These are phyloP conservation scores for Blastomyces percursus DNA, from an alignment of 2,329 filamentous ascomycete species.

Conservation along the genomic window DNA sequence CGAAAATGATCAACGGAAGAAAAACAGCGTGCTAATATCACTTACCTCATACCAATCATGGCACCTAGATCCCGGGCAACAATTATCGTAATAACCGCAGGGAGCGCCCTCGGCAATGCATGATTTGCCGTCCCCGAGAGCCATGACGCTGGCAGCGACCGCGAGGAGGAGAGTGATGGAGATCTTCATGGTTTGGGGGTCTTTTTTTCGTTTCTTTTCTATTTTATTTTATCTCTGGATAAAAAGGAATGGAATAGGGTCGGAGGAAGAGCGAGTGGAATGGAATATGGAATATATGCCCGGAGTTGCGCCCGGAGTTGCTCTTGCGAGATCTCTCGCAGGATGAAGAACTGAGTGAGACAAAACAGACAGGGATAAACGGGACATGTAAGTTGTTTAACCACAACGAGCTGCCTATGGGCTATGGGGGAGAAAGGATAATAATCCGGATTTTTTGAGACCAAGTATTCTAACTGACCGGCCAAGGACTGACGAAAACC, in stretches of 20 bases:
- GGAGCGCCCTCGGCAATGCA: neutral
- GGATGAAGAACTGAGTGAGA: no score
- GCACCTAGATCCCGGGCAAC: neutral
- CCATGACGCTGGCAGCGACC: neutral
- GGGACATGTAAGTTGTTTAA: no score
- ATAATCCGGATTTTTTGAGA: neutral
- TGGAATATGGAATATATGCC: no score
- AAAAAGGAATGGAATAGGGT: neutral
- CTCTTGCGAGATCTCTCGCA: no score
- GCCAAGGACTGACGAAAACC: neutral
- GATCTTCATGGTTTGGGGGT: neutral
- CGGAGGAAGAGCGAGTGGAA: no score
- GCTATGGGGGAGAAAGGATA: neutral
- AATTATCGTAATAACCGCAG: neutral
- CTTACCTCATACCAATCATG: neutral
- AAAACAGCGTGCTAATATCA: neutral
- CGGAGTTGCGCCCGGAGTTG: no score
- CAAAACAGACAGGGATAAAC: no score
- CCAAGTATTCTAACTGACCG: neutral
- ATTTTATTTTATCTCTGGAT: neutral
- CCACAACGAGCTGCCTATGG: no score
- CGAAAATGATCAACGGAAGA: neutral
- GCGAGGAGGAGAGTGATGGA: neutral
- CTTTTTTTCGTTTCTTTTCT: neutral
- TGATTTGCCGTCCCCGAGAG: no score